Evolutionary conservation across 2,329 filamentous ascomycete species (phyloP).

Genomic region (Claviceps paspali): DNA sequence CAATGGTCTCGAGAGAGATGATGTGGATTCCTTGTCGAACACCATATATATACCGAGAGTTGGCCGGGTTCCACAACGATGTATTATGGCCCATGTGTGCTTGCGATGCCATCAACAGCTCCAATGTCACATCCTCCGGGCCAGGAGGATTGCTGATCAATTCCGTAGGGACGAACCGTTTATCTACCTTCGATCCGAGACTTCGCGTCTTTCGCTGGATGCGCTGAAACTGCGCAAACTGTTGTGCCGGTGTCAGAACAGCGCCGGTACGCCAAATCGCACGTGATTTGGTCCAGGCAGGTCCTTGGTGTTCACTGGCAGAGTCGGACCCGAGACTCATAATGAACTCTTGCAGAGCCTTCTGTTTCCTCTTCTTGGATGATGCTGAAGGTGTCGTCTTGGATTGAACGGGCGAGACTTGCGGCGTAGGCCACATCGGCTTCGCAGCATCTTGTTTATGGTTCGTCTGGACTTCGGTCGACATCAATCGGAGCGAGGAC

Average conservation of each 20-base stretch:
- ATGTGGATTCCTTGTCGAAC: slow-evolving; percentile 81
- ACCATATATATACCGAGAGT: slow-evolving; percentile 88
- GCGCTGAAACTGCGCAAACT: slow-evolving; percentile 23
- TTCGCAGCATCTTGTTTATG: slow-evolving; percentile 2
- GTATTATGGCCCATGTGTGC: slow-evolving; percentile 83
- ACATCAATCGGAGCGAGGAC: slow-evolving; percentile 17
- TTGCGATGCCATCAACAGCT: slow-evolving; percentile 78
- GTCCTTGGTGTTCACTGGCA: slow-evolving; percentile 17
- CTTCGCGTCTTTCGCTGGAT: slow-evolving; percentile 27
- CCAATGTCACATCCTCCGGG: slow-evolving; percentile 71
- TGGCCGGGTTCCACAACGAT: slow-evolving; percentile 85
- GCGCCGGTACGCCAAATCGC: slow-evolving; percentile 19
- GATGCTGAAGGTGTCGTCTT: slow-evolving; percentile 9
- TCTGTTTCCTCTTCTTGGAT: slow-evolving; percentile 20
- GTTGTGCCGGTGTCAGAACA: slow-evolving; percentile 21
- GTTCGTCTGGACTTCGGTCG: slow-evolving; percentile 14
- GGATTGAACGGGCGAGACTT: slow-evolving; percentile 9
- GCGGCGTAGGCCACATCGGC: slow-evolving; percentile 11
- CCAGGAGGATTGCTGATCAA: slow-evolving; percentile 58
- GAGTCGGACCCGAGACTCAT: slow-evolving; percentile 21
- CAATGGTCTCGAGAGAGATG: slow-evolving; percentile 79
- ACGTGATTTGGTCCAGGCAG: slow-evolving; percentile 18
- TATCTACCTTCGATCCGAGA: slow-evolving; percentile 33
- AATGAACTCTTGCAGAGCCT: slow-evolving; percentile 17
- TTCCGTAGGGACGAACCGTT: slow-evolving; percentile 49